phyloP scores from a whole-genome alignment of 495 filamentous ascomycete species.

The Podospora didyma region DNA sequence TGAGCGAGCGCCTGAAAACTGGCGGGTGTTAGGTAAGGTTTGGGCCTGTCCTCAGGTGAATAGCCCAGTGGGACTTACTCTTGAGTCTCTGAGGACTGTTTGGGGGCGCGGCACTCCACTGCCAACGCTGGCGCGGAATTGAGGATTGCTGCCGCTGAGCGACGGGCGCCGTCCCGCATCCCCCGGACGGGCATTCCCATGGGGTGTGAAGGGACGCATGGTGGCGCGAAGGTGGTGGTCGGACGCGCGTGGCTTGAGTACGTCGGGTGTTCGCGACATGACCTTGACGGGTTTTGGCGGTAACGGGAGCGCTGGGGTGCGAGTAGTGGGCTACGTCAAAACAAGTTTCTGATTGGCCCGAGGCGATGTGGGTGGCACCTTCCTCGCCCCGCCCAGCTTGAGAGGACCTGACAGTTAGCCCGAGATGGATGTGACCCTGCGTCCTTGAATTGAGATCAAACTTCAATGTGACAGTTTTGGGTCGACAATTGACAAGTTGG shows the following conservation, averaged over 20 bases:
- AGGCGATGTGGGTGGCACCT: no score
- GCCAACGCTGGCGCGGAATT: slow-evolving; percentile 34
- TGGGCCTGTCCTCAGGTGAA: background rate
- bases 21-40: background rate
- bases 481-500: no score
- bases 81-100: slow-evolving; percentile 33
- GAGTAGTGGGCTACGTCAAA: no score
- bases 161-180: slow-evolving; percentile 17
- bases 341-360: slow-evolving; percentile 10
- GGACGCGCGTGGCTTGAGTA: slow-evolving; percentile 8
- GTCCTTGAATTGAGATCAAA: no score
- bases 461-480: no score
- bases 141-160: slow-evolving; percentile 21
- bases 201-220: slow-evolving; percentile 28
- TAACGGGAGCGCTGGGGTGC: no score
- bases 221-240: slow-evolving; percentile 3
- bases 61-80: slow-evolving; percentile 27
- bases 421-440: no score
- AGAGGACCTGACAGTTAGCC: no score
- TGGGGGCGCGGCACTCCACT: slow-evolving; percentile 27
- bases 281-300: background rate
- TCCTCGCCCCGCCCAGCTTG: no score
- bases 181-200: slow-evolving; percentile 24
- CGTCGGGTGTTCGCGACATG: slow-evolving; percentile 14
- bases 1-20: slow-evolving; percentile 19